Percentiles rank a stretch among this genome's conserved stretches.
phyloP scores from a whole-genome alignment of 1,139 yeast species.

The Yueomyces sp. region DNA sequence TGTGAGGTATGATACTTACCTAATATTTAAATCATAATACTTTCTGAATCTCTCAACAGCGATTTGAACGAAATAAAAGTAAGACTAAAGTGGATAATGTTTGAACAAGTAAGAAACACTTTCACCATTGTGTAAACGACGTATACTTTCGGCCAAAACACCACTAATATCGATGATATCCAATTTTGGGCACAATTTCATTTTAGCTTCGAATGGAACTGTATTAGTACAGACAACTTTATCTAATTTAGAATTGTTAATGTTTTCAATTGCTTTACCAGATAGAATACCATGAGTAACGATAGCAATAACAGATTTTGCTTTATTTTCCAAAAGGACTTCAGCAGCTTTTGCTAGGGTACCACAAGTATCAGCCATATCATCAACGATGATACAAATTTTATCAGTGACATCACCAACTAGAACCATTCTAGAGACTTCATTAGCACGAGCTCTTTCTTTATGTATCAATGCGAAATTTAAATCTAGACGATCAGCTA shows the following conservation, averaged over 20 bases:
- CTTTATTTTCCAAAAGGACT: constrained; percentile 67
- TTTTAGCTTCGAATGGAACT: constrained; percentile 78
- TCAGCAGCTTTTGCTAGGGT: constrained; percentile 95
- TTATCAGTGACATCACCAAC: constrained; percentile 91
- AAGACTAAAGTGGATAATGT: constrained; percentile 40
- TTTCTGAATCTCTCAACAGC: too few species aligned
- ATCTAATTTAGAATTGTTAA: constrained; percentile 66
- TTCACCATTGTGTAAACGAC: constrained; percentile 96
- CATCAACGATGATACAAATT: constrained; percentile 85
- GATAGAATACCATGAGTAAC: constrained; percentile 93
- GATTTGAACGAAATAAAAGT: too few species aligned
- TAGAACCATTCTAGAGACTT: constrained; percentile 86
- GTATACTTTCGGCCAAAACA: constrained; percentile 88
- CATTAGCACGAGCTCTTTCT: constrained; percentile 92
- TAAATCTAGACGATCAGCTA: constrained; percentile 84
- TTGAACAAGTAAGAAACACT: constrained; percentile 83
- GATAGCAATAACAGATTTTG: constrained; percentile 78
- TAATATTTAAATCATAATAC: too few species aligned
- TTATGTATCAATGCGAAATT: constrained; percentile 94
- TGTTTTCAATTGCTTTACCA: constrained; percentile 75
- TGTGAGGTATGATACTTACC: too few species aligned
- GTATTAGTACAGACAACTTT: constrained; percentile 89
- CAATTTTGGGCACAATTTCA: constrained; percentile 56
- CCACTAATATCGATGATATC: constrained; percentile 79
- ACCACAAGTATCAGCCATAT: constrained; percentile 98